Evolutionary conservation across 176 grass and related monocot genomes (phyloP).

Genomic region (Oryza glaberrima): DNA sequence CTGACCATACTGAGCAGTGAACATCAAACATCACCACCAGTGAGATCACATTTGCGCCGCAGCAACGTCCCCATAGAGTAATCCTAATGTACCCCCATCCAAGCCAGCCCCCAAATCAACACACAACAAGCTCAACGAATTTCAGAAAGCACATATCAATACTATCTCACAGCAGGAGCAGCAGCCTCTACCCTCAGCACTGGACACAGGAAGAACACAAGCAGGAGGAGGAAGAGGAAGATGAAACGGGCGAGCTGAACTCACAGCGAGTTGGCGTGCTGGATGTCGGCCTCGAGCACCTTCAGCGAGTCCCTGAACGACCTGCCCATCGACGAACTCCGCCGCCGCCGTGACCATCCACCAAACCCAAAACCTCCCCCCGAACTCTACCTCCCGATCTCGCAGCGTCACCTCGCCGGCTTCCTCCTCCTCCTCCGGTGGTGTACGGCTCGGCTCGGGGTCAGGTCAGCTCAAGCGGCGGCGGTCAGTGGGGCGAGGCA

Average conservation of each 20-base stretch:
- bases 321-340: constrained; percentile 52
- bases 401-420: background rate
- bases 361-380: background rate
- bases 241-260: constrained; percentile 18
- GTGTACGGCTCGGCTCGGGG: constrained; percentile 17
- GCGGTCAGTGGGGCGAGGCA: constrained; percentile 44
- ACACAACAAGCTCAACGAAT: background rate
- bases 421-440: background rate
- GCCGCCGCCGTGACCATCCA: constrained; percentile 43
- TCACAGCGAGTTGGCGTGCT: constrained; percentile 92
- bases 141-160: background rate
- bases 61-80: background rate
- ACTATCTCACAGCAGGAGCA: background rate
- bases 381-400: constrained; percentile 44
- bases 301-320: constrained; percentile 92
- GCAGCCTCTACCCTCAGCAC: background rate
- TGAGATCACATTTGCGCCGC: background rate
- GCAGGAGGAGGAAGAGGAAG: background rate
- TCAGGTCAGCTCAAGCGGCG: constrained; percentile 26
- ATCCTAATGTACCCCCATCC: background rate
- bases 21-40: background rate
- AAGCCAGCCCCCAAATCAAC: background rate
- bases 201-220: background rate
- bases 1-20: background rate
- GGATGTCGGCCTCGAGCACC: constrained; percentile 92